Conservation (phyloP, 2,329 filamentous ascomycete genomes). For the Cytospora leucostoma region DNA sequence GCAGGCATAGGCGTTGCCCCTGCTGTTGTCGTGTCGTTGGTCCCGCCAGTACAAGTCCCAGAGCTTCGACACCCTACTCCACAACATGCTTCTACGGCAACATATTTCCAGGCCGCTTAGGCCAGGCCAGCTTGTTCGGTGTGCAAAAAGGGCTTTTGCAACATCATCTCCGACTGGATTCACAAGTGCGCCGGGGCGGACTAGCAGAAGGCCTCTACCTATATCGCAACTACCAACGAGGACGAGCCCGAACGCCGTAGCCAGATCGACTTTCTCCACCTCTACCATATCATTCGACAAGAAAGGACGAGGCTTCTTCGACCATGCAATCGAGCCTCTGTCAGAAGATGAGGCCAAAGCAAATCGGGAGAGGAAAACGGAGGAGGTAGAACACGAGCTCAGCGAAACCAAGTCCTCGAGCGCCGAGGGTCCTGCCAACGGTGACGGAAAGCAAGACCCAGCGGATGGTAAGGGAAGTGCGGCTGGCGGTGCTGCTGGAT, state of each 20-base stretch:
- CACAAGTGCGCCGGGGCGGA: constrained; percentile 19
- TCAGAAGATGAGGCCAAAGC: constrained; percentile 56
- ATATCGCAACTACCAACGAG: constrained; percentile 9
- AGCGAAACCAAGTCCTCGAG: constrained; percentile 47
- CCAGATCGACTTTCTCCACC: constrained; percentile 41
- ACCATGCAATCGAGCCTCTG: constrained; percentile 51
- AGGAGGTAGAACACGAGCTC: constrained; percentile 50
- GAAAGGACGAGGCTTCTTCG: constrained; percentile 52
- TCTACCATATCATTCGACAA: constrained; percentile 41
- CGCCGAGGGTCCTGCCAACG: constrained; percentile 46
- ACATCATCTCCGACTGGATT: constrained; percentile 16
- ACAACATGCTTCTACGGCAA: constrained; percentile 30
- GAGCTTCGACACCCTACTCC: not conserved
- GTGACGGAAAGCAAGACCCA: constrained; percentile 38
- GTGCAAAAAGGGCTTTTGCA: constrained; percentile 18
- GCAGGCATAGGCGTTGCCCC: constrained; percentile 1
- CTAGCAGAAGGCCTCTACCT: constrained; percentile 7
- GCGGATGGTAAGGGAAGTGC: constrained; percentile 60
- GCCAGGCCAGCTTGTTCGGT: constrained; percentile 20
- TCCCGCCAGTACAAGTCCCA: constrained; percentile 1
- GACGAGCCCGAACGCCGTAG: constrained; percentile 15
- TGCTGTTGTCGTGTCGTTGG: not conserved
- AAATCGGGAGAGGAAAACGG: constrained; percentile 50
- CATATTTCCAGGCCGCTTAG: constrained; percentile 25
- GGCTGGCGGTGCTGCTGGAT: constrained; percentile 50